Conservation (phyloP, 441 rosid genomes). For the Pelargonium cotyledonis region DNA sequence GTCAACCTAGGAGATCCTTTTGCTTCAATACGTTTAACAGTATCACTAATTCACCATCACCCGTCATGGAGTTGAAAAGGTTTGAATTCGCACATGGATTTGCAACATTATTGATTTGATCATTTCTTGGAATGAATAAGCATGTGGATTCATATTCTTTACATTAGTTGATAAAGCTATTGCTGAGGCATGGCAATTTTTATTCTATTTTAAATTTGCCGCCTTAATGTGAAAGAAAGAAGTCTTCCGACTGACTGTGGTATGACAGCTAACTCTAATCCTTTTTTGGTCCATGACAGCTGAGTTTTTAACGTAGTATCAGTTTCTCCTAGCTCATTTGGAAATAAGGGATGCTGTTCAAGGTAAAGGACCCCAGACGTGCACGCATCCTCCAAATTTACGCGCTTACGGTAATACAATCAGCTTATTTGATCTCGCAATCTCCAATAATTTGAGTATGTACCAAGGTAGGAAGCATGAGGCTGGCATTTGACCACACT, state of each 20-base stretch:
- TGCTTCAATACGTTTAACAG: not conserved
- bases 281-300: not conserved
- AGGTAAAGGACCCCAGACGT: constrained; percentile 1
- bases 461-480: not conserved
- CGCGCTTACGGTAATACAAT: not conserved
- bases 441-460: constrained; percentile 2
- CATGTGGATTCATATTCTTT: too few relatives aligned
- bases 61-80: not conserved
- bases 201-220: too few relatives aligned
- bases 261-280: not conserved
- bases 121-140: too few relatives aligned
- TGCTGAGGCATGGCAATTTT: too few relatives aligned
- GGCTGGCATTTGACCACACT: not conserved
- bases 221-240: too few relatives aligned
- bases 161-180: too few relatives aligned
- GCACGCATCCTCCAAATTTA: not conserved
- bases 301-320: not conserved
- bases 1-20: not conserved
- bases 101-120: not conserved
- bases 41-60: not conserved
- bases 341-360: not conserved
- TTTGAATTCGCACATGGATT: not conserved
- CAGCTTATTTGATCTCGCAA: not conserved
- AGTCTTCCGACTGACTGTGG: not conserved
- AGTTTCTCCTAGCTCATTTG: not conserved